Base-by-base conservation (phyloP, 2,329 filamentous ascomycete genomes). In the Xylaria digitata region DNA sequence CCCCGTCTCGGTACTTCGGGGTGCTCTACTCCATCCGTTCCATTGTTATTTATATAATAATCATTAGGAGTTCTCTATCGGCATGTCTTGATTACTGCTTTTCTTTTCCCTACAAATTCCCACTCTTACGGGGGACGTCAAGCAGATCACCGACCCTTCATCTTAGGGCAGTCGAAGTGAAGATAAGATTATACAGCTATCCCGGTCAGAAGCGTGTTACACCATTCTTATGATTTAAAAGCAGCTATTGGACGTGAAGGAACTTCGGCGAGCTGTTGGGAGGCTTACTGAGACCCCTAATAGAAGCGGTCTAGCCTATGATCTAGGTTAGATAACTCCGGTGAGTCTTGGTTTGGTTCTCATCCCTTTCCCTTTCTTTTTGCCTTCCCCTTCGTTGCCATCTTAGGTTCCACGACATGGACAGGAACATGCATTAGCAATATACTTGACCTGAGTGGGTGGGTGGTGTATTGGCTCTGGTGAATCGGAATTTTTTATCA, bases 121-220 rank as follows among this genome's bases (percentile, higher is more conserved):
- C 37, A 40, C 15, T 37, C 21, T 2, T 11, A 9, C 7, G 7
- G 26, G 48, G 26, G 9, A 6, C 15, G 9, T 30, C 3, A 4
- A 49, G 21, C 17, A 40, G 17, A 32, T 26, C 32, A 9, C 21
- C 37, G 15, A 43, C 23, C 11, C 13, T 26, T 30, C 17, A 19
- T 11, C 5, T 23, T n/a, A n/a, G 13, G 6, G 26, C 15, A 45
- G 21, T 32, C 5, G 17, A 54, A 32, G 37, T 59, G 54, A 59
- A 42, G 40, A 45, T 48, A 23, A 21, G 30, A 21, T 23, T 26
- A 65, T 65, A 49, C 62, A 55, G 55, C 55, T 56, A 60, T 59
- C 56, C 30, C 54, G 15, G 30, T 19, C 21, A 17, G 48, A 49
- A n/a, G 15, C 13, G 19, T 30, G 23, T 42, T 17, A n/a, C 23